phyloP scores from a whole-genome alignment of 805 yeast species.

The Yarrowia hollandica region DNA sequence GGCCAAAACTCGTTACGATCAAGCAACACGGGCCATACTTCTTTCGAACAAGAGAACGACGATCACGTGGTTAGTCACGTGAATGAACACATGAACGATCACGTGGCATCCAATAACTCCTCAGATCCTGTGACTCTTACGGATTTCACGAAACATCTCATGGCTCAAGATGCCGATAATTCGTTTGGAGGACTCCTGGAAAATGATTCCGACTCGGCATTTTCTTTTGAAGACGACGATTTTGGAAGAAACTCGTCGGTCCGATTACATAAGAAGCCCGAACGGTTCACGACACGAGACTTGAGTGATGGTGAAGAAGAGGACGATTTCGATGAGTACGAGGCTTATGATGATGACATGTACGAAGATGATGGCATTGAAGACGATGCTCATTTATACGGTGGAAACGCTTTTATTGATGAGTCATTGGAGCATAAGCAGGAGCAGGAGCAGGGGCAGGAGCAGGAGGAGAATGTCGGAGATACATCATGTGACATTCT shows the following conservation, averaged over 20 bases:
- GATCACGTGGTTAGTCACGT: not conserved
- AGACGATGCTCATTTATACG: slow-evolving; percentile 7
- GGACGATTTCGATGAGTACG: not conserved
- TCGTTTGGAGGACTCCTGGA: not conserved
- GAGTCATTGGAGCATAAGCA: not conserved
- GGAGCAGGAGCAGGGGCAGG: not conserved
- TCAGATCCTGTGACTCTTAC: not conserved
- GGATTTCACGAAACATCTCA: not conserved
- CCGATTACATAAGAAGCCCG: slow-evolving; percentile 20
- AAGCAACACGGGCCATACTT: slow-evolving; percentile 12
- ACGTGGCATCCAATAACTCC: too few relatives aligned
- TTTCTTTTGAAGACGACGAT: slow-evolving; percentile 27
- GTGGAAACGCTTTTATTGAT: slow-evolving; percentile 2
- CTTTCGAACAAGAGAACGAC: not conserved
- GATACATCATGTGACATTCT: not conserved
- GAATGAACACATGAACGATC: not conserved
- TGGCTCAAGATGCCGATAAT: not conserved
- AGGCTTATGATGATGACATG: not conserved
- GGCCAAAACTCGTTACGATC: slow-evolving; percentile 1
- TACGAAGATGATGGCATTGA: not conserved
- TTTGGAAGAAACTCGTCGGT: slow-evolving; percentile 27
- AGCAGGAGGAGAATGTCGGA: too few relatives aligned
- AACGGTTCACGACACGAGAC: not conserved
- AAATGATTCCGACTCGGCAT: slow-evolving; percentile 4
- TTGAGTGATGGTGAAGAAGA: slow-evolving; percentile 5